A percentile compares a stretch with the other conserved stretches of the same genome.
phyloP scores from a whole-genome alignment of 129 eudicot genomes.

The Scalesia atractyloides region DNA sequence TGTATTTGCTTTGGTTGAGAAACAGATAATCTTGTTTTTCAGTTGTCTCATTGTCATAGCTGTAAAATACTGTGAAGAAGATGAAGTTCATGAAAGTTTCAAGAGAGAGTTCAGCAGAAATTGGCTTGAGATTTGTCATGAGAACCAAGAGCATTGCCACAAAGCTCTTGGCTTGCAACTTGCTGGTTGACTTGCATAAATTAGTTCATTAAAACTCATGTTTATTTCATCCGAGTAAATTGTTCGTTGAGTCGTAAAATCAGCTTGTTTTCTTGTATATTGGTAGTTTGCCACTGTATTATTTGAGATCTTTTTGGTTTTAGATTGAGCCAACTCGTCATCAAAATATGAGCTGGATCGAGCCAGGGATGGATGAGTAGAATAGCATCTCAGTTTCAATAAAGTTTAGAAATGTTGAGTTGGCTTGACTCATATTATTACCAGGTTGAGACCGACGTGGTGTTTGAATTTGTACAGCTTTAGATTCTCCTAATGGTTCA shows the following conservation, averaged over 20 bases:
- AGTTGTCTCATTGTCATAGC: not conserved
- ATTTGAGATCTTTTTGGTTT: not conserved
- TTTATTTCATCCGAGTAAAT: not conserved
- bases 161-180: not conserved
- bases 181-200: not conserved
- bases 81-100: not conserved
- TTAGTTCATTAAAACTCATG: not conserved
- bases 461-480: too few relatives aligned
- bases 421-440: too few relatives aligned
- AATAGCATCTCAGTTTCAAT: too few relatives aligned
- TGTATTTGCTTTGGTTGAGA: not conserved
- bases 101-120: slow-evolving; percentile 1
- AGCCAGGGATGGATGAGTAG: not conserved
- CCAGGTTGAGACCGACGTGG: too few relatives aligned
- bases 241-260: not conserved
- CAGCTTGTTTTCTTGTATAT: not conserved
- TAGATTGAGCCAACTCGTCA: not conserved
- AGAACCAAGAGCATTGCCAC: not conserved
- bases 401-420: too few relatives aligned
- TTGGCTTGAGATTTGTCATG: not conserved
- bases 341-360: too few relatives aligned
- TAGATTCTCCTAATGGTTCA: too few relatives aligned
- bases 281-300: not conserved
- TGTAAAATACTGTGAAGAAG: not conserved
- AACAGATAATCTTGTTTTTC: not conserved